Evolutionary conservation across 2,329 filamentous ascomycete genomes (phyloP), one percentile per base, ranked within the genome.

Genomic region (Trichoderma sp.): DNA sequence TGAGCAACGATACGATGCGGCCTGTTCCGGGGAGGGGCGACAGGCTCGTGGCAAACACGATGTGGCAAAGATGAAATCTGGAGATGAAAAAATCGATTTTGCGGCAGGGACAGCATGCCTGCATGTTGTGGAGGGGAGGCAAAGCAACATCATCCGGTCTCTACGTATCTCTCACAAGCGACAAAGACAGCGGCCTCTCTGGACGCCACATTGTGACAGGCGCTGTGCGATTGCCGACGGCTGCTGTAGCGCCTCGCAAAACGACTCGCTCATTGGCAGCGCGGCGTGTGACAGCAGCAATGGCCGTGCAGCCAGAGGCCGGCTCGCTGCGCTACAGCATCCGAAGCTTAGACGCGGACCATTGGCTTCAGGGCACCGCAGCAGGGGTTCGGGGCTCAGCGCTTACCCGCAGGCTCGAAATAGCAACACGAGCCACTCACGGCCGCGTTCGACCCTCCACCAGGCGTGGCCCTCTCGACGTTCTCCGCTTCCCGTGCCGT

Each of bases 341-440:
- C n/a, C 21, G 47, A 49, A 24, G 40, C 37, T 49, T 65, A 65
- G 37, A 56, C 62, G 62, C 52, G 27, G 52, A 27, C 35, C 52
- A 65, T 65, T 65, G 62, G 62, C 59, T 16, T 62, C 62, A 65
- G 62, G 52, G 52, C 35, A 27, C 52, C 47, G 52, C 37, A 57
- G 52, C 62, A 57, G 62, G 62, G 62, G 62, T 37, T 37, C 62
- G 62, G 24, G 53, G 62, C 62, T 65, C 62, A 65, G 62, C 62
- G 62, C 62, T 67, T 67, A 67, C 55, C 63, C 63, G 63, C 63
- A 56, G 29, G 63, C 63, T 59, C 16, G 63, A 67, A 67, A 67
- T 67, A 67, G 63, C 63, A 67, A 58, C 63, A 67, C 19, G 55
- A 43, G 55, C 63, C 63, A 67, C 63, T 67, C 63, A 67, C 29